Conservation (phyloP, 345 rosid species). For the Pugionium cornutum region DNA sequence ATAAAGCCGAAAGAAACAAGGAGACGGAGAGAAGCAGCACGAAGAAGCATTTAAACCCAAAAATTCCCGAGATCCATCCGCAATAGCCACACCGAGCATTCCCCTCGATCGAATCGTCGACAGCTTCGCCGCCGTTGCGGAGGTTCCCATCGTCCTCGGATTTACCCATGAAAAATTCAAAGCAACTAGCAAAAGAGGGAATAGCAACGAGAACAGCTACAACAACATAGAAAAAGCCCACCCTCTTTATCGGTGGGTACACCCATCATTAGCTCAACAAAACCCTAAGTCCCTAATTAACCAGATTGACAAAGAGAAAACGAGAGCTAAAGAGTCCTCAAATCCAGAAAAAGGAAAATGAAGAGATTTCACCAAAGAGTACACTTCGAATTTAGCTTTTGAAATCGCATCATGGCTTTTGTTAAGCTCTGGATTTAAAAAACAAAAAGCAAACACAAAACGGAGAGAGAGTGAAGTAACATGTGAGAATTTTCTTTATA, state of each 20-base stretch:
- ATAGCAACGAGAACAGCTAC: neutral
- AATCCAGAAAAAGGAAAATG: neutral
- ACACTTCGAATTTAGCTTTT: conserved; percentile 4
- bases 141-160: conserved; percentile 57
- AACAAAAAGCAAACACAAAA: neutral
- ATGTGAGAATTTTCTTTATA: neutral
- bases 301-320: conserved; percentile 10
- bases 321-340: conserved; percentile 15
- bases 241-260: conserved; percentile 36
- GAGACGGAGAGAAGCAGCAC: conserved; percentile 57
- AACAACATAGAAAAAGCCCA: conserved; percentile 9
- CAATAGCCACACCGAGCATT: conserved; percentile 45
- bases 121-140: conserved; percentile 31
- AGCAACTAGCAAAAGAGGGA: conserved; percentile 35
- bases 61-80: conserved; percentile 39
- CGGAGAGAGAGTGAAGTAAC: conserved; percentile 21
- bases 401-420: conserved; percentile 26
- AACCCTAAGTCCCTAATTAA: conserved; percentile 22
- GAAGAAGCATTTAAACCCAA: conserved; percentile 60
- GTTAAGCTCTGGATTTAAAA: conserved; percentile 9
- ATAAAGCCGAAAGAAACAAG: conserved; percentile 73
- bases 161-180: conserved; percentile 69
- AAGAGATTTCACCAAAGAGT: neutral
- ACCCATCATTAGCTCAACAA: conserved; percentile 40
- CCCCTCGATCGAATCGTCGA: conserved; percentile 40